phyloP scores from a whole-genome alignment of 768 basidiomycete species.

The Strobilomyces confusus region DNA sequence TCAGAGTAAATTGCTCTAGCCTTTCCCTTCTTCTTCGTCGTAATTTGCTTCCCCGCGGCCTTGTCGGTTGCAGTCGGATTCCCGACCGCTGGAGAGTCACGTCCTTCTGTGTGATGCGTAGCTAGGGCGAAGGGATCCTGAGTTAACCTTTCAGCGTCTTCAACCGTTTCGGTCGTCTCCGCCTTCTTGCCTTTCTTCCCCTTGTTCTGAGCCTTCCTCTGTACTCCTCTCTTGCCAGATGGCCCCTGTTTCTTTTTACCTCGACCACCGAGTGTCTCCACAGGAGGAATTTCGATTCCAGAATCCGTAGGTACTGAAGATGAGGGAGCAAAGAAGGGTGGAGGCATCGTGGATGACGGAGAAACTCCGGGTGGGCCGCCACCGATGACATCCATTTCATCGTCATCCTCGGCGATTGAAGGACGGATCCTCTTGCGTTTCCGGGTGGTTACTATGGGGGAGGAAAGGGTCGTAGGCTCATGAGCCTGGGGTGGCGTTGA shows the following conservation, averaged over 20 bases:
- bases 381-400: conserved; percentile 13
- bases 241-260: conserved; percentile 10
- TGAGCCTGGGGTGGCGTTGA: conserved; percentile 22
- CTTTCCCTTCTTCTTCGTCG: conserved; percentile 32
- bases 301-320: conserved; percentile 29
- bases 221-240: conserved; percentile 22
- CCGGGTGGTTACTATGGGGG: conserved; percentile 20
- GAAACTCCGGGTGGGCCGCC: neutral
- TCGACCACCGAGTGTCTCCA: neutral
- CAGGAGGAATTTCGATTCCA: conserved; percentile 26
- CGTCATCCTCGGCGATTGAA: conserved; percentile 7
- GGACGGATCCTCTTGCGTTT: conserved; percentile 26
- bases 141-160: neutral
- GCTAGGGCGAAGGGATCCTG: conserved; percentile 1
- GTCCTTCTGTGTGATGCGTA: neutral
- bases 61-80: conserved; percentile 18
- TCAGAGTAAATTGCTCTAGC: conserved; percentile 25
- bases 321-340: conserved; percentile 46
- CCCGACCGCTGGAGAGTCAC: neutral
- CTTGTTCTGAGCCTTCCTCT: conserved; percentile 17
- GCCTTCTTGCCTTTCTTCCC: conserved; percentile 30
- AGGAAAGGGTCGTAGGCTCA: conserved; percentile 22
- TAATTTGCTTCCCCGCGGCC: conserved; percentile 8
- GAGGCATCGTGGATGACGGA: conserved; percentile 28
- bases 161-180: conserved; percentile 8